Conservation (phyloP, 83 land plant species). For the Picea mariana region DNA sequence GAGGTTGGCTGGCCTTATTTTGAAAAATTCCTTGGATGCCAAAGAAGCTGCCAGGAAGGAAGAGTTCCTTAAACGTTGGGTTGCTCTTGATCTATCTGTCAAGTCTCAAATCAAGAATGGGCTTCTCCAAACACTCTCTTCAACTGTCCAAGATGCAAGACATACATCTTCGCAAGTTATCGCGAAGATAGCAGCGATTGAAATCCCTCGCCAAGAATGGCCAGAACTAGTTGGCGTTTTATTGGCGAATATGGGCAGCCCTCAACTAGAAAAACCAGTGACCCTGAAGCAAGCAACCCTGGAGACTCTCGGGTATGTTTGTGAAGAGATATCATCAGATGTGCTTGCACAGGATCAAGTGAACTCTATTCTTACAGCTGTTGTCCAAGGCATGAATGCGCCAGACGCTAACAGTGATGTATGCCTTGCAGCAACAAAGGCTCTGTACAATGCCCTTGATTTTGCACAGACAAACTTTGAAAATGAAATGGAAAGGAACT, state of each 20-base stretch:
- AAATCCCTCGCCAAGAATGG: too few relatives aligned
- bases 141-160: too few relatives aligned
- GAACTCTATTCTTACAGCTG: constrained; percentile 69
- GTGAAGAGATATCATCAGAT: constrained; percentile 60
- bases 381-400: constrained; percentile 67
- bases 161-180: too few relatives aligned
- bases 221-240: too few relatives aligned
- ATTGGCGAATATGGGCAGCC: too few relatives aligned
- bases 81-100: constrained; percentile 36
- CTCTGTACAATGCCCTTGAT: constrained; percentile 70
- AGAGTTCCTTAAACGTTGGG: constrained; percentile 40
- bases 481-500: constrained; percentile 48
- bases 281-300: constrained; percentile 63
- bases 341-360: constrained; percentile 71
- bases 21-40: constrained; percentile 60
- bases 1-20: constrained; percentile 45
- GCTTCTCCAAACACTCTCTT: too few relatives aligned
- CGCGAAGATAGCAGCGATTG: too few relatives aligned
- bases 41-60: constrained; percentile 46
- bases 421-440: constrained; percentile 61
- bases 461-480: constrained; percentile 54
- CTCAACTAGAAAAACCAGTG: too few relatives aligned
- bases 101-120: constrained; percentile 47
- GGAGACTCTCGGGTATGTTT: constrained; percentile 68
- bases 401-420: constrained; percentile 43